phyloP scores from a whole-genome alignment of 192 early-diverging fungal species.

The Diversispora eburnea region DNA sequence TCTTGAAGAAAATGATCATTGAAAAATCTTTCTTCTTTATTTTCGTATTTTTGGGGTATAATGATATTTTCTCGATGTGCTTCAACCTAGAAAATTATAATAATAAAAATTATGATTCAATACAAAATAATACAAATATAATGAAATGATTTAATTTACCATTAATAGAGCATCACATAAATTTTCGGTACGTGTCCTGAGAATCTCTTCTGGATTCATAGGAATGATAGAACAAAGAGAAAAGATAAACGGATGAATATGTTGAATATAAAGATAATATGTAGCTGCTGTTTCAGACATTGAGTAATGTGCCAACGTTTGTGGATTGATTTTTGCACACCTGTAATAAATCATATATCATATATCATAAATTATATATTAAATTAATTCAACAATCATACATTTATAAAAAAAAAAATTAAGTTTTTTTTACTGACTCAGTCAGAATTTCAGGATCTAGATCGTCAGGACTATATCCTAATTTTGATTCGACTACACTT shows the following conservation, averaged over 20 bases:
- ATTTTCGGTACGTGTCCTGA: conserved; percentile 93
- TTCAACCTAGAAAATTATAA: conserved; percentile 59
- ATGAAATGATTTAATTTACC: conserved; percentile 49
- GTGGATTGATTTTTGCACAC: conserved; percentile 87
- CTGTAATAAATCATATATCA: conserved; percentile 31
- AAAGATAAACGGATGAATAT: conserved; percentile 98
- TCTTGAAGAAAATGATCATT: conserved; percentile 88
- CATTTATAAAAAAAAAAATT: no score
- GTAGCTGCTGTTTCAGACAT: conserved; percentile 99
- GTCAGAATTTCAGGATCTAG: conserved; percentile 98
- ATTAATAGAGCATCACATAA: conserved; percentile 94
- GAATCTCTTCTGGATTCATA: conserved; percentile 92
- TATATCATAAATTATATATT: no score
- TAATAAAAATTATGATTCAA: background rate
- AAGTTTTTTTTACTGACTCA: background rate
- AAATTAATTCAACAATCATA: no score
- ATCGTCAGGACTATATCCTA: conserved; percentile 97
- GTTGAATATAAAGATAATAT: conserved; percentile 99
- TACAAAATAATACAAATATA: background rate
- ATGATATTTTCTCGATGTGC: conserved; percentile 84
- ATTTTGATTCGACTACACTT: conserved; percentile 91
- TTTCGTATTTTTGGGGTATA: conserved; percentile 95
- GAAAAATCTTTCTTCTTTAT: conserved; percentile 72
- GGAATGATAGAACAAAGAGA: conserved; percentile 99
- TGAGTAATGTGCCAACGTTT: conserved; percentile 93